Percentiles rank a stretch among this genome's conserved stretches.
Conservation (phyloP, 495 filamentous ascomycete species). For the Hypoxylon cercidicola region DNA sequence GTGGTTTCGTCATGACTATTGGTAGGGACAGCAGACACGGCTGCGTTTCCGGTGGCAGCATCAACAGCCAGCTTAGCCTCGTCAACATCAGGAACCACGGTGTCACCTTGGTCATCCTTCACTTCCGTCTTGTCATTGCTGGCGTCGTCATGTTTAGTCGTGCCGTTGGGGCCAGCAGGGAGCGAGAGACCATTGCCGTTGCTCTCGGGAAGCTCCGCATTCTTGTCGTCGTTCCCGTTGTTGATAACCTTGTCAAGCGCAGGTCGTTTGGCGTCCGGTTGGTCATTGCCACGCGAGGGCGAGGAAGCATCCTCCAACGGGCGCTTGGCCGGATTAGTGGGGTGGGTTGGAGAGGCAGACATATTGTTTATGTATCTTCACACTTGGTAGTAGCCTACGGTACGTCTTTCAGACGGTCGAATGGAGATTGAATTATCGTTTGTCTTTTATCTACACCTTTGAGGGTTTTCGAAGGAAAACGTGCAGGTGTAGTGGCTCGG, state of each 20-base stretch:
- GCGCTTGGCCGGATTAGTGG: constrained; percentile 78
- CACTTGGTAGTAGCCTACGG: constrained; percentile 46
- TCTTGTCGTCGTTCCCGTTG: constrained; percentile 54
- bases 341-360: constrained; percentile 64
- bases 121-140: constrained; percentile 66
- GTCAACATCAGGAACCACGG: constrained; percentile 77
- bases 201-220: constrained; percentile 50
- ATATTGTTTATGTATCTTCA: constrained; percentile 57
- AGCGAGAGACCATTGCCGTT: constrained; percentile 49
- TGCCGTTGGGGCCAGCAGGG: constrained; percentile 54
- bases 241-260: constrained; percentile 91
- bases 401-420: constrained; percentile 47
- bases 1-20: constrained; percentile 80
- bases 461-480: constrained; percentile 84
- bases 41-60: constrained; percentile 49
- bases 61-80: constrained; percentile 57
- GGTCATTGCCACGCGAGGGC: constrained; percentile 87
- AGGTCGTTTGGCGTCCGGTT: constrained; percentile 95
- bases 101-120: constrained; percentile 70
- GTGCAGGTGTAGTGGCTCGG: constrained; percentile 77
- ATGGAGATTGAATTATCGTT: constrained; percentile 58
- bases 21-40: constrained; percentile 35
- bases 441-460: constrained; percentile 80
- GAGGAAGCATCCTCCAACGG: constrained; percentile 97
- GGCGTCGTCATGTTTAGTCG: constrained; percentile 55